Percentiles rank a stretch among this genome's conserved stretches.
phyloP scores from a whole-genome alignment of 768 basidiomycete species.

The Fomitopsis pulvina region DNA sequence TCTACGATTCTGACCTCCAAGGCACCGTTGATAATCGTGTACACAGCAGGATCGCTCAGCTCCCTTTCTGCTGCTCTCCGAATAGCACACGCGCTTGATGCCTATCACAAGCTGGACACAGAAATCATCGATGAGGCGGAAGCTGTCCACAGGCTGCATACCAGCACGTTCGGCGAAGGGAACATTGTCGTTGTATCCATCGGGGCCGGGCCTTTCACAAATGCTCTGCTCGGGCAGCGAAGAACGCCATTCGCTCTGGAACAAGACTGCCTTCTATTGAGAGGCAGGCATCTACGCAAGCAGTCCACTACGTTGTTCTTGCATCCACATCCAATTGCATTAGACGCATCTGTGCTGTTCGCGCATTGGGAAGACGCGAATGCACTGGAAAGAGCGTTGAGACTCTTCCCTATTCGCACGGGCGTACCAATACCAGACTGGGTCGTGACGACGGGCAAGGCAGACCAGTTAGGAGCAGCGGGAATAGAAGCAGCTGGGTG shows the following conservation, averaged over 20 bases:
- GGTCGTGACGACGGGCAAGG: slow-evolving; percentile 50
- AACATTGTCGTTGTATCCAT: slow-evolving; percentile 59
- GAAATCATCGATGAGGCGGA: slow-evolving; percentile 46
- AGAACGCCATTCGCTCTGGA: slow-evolving; percentile 14
- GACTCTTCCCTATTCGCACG: slow-evolving; percentile 82
- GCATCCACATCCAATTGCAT: slow-evolving; percentile 51
- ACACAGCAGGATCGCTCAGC: slow-evolving; percentile 20
- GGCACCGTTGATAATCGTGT: slow-evolving; percentile 48
- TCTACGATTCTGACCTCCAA: slow-evolving; percentile 54
- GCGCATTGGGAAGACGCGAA: slow-evolving; percentile 48
- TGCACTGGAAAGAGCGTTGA: slow-evolving; percentile 60
- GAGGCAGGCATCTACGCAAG: slow-evolving; percentile 11
- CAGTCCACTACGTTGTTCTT: slow-evolving; percentile 46
- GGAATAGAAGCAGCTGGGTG: slow-evolving; percentile 76
- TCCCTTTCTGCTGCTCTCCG: slow-evolving; percentile 53
- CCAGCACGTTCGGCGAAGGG: slow-evolving; percentile 26
- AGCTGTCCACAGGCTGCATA: slow-evolving; percentile 19
- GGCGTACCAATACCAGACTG: slow-evolving; percentile 75
- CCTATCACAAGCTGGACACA: slow-evolving; percentile 66
- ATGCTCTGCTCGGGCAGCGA: slow-evolving; percentile 8
- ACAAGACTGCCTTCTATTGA: slow-evolving; percentile 8
- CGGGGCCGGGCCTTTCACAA: slow-evolving; percentile 19
- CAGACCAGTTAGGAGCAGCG: slow-evolving; percentile 60
- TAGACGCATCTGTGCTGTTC: slow-evolving; percentile 39
- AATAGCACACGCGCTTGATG: slow-evolving; percentile 57